Percentiles rank a stretch among this genome's conserved stretches.
phyloP scores from a whole-genome alignment of 73 alveolate genomes.

The Paramecium sonneborni region DNA sequence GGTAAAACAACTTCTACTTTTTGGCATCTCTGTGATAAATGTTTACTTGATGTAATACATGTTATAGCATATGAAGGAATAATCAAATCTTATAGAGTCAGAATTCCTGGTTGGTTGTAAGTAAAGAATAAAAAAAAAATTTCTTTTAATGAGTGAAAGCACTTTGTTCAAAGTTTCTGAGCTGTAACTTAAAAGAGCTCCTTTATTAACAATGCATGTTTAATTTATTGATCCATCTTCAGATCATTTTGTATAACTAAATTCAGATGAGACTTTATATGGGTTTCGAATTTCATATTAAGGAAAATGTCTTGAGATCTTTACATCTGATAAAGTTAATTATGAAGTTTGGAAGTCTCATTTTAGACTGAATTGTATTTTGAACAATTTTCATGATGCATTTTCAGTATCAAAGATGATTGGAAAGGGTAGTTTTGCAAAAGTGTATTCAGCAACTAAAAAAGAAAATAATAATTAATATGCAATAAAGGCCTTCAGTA shows the following conservation, averaged over 20 bases:
- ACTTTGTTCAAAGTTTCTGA: background rate
- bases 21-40: constrained; percentile 32
- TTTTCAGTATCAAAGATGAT: constrained; percentile 59
- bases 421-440: constrained; percentile 77
- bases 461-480: constrained; percentile 55
- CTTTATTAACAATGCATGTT: background rate
- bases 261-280: constrained; percentile 17
- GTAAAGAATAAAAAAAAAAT: background rate
- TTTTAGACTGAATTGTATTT: background rate
- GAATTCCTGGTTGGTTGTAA: background rate
- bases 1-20: background rate
- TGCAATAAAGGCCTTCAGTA: constrained; percentile 74
- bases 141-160: background rate
- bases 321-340: constrained; percentile 10
- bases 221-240: constrained; percentile 28
- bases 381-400: constrained; percentile 20
- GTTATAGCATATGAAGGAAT: background rate
- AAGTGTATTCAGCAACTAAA: constrained; percentile 71
- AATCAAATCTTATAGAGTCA: background rate
- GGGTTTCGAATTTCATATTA: constrained; percentile 51
- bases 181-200: background rate
- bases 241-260: constrained; percentile 25
- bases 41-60: constrained; percentile 6
- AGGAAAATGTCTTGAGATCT: constrained; percentile 50
- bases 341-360: constrained; percentile 48